These are phyloP conservation scores for Colletotrichum euphorbiae DNA, from an alignment of 2,329 filamentous ascomycete species.

Conservation along the genomic window DNA sequence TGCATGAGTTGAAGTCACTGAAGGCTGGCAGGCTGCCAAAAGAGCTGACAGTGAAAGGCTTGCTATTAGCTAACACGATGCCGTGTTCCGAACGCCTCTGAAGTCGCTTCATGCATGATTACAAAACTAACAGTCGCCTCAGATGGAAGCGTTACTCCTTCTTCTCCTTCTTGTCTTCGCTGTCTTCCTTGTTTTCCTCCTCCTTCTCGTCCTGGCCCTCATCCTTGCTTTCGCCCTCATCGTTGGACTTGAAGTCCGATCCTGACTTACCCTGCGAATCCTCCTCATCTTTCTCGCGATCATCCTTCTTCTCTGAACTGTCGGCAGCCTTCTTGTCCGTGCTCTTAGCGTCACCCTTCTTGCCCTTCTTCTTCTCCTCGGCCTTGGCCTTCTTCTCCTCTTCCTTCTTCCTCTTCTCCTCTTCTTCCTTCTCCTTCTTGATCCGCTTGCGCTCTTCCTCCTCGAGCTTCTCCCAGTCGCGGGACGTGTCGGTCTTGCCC, in stretches of 20 bases:
- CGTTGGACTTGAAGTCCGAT: slow-evolving; percentile 8
- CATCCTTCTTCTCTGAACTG: slow-evolving; percentile 36
- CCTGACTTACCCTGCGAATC: slow-evolving; percentile 10
- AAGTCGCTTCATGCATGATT: not conserved
- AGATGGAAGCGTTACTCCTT: slow-evolving; percentile 9
- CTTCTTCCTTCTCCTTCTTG: slow-evolving; percentile 53
- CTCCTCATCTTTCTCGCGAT: not conserved
- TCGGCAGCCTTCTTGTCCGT: slow-evolving; percentile 41
- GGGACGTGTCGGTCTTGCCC: slow-evolving; percentile 50
- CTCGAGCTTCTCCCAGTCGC: slow-evolving; percentile 61
- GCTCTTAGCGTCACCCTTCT: slow-evolving; percentile 43
- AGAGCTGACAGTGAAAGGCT: not conserved
- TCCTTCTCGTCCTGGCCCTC: slow-evolving; percentile 44
- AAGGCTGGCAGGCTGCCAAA: too few species aligned
- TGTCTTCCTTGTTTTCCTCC: not conserved
- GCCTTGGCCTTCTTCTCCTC: slow-evolving; percentile 49
- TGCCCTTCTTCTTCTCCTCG: slow-evolving; percentile 42
- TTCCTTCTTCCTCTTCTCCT: slow-evolving; percentile 52
- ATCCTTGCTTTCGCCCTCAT: slow-evolving; percentile 43
- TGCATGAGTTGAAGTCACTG: too few species aligned
- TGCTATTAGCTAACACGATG: not conserved
- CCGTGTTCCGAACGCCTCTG: slow-evolving; percentile 7
- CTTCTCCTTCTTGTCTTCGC: slow-evolving; percentile 40
- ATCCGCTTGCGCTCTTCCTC: slow-evolving; percentile 53
- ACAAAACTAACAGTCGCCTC: not conserved